These are phyloP conservation scores for Casaregolazyma suthepensis DNA, from an alignment of 1,139 yeast genomes.

Conservation along the genomic window DNA sequence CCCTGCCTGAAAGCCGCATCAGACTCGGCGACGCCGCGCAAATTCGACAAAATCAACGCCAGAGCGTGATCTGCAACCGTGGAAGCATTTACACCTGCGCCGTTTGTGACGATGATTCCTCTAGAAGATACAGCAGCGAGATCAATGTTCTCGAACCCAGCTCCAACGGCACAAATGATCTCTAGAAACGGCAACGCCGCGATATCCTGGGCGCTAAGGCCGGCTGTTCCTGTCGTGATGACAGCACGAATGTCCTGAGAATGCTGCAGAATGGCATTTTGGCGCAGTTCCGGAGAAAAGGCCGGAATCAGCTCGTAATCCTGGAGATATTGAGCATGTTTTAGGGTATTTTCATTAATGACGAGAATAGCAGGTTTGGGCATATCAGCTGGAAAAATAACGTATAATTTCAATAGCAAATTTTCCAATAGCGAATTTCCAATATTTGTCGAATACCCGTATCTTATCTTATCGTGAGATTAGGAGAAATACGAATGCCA, in stretches of 20 bases:
- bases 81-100: slow-evolving; percentile 45
- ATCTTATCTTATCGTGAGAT: background rate
- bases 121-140: slow-evolving; percentile 17
- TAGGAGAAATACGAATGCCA: background rate
- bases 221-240: background rate
- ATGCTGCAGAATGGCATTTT: background rate
- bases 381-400: too few species aligned
- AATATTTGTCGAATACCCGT: too few species aligned
- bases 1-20: slow-evolving; percentile 32
- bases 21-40: slow-evolving; percentile 53
- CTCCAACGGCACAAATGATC: background rate
- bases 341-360: background rate
- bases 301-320: background rate
- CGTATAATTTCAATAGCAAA: too few species aligned
- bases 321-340: background rate
- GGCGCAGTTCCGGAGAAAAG: background rate
- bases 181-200: background rate
- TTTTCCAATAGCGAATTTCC: too few species aligned
- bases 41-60: slow-evolving; percentile 51
- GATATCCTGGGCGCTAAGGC: background rate
- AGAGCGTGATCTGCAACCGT: slow-evolving; percentile 75
- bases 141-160: background rate
- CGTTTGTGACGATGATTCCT: slow-evolving; percentile 54
- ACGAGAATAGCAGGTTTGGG: background rate
- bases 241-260: background rate